Percentiles rank a stretch among this genome's conserved stretches.
Evolutionary conservation across 2,329 filamentous ascomycete genomes (phyloP).

Genomic region (Scleromitrula shiraiana): DNA sequence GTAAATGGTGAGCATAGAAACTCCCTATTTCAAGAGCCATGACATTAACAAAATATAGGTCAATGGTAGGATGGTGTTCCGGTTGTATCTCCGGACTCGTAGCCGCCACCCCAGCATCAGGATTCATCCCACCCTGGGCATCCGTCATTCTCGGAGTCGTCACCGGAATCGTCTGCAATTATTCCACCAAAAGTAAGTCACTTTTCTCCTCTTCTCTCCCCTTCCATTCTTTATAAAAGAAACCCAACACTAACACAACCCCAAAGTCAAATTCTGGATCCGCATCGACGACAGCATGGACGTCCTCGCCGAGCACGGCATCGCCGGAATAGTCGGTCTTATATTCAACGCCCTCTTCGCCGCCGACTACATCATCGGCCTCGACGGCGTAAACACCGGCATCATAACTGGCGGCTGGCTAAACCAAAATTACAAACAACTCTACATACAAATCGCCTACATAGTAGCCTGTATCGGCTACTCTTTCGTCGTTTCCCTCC

Average conservation of each 20-base stretch:
- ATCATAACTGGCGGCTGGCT: constrained; percentile 59
- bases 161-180: constrained; percentile 60
- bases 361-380: constrained; percentile 61
- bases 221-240: neutral
- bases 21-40: constrained; percentile 28
- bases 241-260: no score
- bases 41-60: constrained; percentile 41
- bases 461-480: constrained; percentile 59
- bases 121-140: constrained; percentile 60
- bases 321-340: constrained; percentile 61
- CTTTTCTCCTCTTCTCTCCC: neutral
- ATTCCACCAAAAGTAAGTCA: constrained; percentile 58
- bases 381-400: constrained; percentile 69
- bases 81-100: constrained; percentile 64
- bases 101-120: constrained; percentile 60
- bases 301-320: constrained; percentile 63
- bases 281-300: constrained; percentile 64
- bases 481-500: constrained; percentile 64
- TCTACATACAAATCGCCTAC: constrained; percentile 77
- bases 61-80: constrained; percentile 66
- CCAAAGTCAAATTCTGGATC: constrained; percentile 43
- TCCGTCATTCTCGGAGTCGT: constrained; percentile 58
- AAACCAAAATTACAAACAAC: constrained; percentile 63
- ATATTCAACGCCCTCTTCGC: constrained; percentile 69
- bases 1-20: constrained; percentile 18